These are phyloP conservation scores for Cryphonectria japonica DNA, from an alignment of 2,329 filamentous ascomycete genomes.

Conservation along the genomic window DNA sequence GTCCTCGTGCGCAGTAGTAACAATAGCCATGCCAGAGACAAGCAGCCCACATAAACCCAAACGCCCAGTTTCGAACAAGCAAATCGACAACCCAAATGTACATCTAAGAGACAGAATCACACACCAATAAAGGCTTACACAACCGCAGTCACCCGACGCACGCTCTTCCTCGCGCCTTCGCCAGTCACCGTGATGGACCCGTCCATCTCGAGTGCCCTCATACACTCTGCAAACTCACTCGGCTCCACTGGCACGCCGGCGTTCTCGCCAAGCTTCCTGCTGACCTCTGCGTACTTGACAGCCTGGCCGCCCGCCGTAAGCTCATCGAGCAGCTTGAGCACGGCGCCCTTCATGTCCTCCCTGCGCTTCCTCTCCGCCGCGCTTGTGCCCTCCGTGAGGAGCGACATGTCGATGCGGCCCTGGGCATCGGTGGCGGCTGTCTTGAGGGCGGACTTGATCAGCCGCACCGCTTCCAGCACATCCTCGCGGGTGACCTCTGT, in stretches of 20 bases:
- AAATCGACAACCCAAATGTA: not conserved
- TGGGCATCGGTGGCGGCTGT: conserved; percentile 94
- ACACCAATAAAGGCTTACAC: conserved; percentile 35
- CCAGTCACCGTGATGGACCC: conserved; percentile 79
- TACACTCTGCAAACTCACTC: conserved; percentile 79
- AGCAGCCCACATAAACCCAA: not conserved
- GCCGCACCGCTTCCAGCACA: conserved; percentile 85
- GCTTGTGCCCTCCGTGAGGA: conserved; percentile 92
- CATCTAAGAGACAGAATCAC: not conserved
- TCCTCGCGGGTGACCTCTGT: conserved; percentile 76
- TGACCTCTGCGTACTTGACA: conserved; percentile 79
- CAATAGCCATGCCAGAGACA: conserved; percentile 4
- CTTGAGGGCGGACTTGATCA: conserved; percentile 94
- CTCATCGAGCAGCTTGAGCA: conserved; percentile 78
- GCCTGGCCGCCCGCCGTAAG: conserved; percentile 69
- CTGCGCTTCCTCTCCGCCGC: conserved; percentile 82
- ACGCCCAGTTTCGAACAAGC: conserved; percentile 9
- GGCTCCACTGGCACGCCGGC: conserved; percentile 73
- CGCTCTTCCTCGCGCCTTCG: conserved; percentile 80
- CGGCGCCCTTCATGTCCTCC: conserved; percentile 80
- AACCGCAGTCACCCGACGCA: conserved; percentile 71
- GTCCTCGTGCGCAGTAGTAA: not conserved
- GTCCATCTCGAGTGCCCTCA: conserved; percentile 82
- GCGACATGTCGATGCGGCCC: conserved; percentile 94
- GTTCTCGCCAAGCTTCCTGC: conserved; percentile 71